These are phyloP conservation scores for Mimosa bimucronata DNA, from an alignment of 306 rosid species.

Conservation along the genomic window DNA sequence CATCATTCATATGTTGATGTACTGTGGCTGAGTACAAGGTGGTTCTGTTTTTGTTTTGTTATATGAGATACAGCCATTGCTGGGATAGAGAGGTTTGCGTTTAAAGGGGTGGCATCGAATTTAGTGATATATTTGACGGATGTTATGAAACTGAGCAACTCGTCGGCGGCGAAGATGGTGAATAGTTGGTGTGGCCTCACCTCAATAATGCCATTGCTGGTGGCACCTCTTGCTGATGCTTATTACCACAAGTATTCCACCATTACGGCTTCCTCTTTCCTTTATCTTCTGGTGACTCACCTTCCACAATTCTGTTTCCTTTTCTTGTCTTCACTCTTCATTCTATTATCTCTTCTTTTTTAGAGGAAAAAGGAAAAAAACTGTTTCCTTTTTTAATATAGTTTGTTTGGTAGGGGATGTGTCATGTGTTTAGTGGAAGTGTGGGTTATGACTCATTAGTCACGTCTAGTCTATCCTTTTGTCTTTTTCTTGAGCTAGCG, in stretches of 20 bases:
- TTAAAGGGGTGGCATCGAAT: slow-evolving; percentile 90
- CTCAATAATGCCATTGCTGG: slow-evolving; percentile 79
- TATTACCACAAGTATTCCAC: slow-evolving; percentile 81
- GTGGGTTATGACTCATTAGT: not conserved
- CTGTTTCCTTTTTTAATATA: not conserved
- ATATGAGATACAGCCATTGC: slow-evolving; percentile 56
- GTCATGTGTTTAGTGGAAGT: not conserved
- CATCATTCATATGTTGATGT: not conserved
- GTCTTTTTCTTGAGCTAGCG: not conserved
- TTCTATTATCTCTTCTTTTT: not conserved
- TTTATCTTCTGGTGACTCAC: slow-evolving; percentile 76
- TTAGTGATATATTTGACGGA: slow-evolving; percentile 82
- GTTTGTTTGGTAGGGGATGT: not conserved
- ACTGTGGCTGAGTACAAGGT: not conserved
- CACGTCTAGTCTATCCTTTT: not conserved
- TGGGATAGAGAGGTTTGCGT: slow-evolving; percentile 94
- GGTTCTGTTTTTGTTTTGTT: not conserved
- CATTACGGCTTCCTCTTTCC: slow-evolving; percentile 63
- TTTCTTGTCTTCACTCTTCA: not conserved
- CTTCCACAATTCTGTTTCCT: slow-evolving; percentile 30
- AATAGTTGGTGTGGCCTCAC: slow-evolving; percentile 90
- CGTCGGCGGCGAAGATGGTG: slow-evolving; percentile 89
- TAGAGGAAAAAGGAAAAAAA: not conserved
- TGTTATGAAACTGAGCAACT: slow-evolving; percentile 77
- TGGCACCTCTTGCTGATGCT: slow-evolving; percentile 86